Conservation (phyloP, 2,329 filamentous ascomycete genomes). For the Calcarisporium arbuscula region DNA sequence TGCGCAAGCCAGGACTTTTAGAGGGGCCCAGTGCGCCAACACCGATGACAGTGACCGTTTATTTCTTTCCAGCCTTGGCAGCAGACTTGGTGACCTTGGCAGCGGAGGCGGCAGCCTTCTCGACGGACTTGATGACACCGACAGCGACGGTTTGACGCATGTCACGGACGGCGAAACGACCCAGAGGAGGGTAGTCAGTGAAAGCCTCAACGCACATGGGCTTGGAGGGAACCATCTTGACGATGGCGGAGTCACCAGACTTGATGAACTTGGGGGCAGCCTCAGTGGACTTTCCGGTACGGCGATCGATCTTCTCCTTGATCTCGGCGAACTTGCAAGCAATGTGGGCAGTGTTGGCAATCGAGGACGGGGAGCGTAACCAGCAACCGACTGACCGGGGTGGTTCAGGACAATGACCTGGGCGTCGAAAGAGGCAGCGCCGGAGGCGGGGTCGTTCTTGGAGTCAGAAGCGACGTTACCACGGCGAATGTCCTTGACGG, state of each 20-base stretch:
- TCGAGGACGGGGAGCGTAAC: slow-evolving; percentile 98
- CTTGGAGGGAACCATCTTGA: slow-evolving; percentile 99
- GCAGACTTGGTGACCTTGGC: slow-evolving; percentile 69
- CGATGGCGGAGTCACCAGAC: slow-evolving; percentile 99
- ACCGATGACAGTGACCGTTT: slow-evolving; percentile 31
- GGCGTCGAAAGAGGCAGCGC: slow-evolving; percentile 91
- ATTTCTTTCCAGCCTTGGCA: slow-evolving; percentile 71
- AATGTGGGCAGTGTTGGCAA: slow-evolving; percentile 99
- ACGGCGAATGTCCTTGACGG: slow-evolving; percentile 99
- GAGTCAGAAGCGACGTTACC: slow-evolving; percentile 99
- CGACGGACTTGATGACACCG: slow-evolving; percentile 89
- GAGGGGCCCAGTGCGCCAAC: slow-evolving; percentile 19
- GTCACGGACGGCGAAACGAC: slow-evolving; percentile 99
- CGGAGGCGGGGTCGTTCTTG: slow-evolving; percentile 97
- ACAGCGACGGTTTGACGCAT: slow-evolving; percentile 89
- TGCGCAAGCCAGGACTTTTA: slow-evolving; percentile 18
- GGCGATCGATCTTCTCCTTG: slow-evolving; percentile 99
- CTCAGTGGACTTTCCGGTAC: slow-evolving; percentile 98
- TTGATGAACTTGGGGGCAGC: slow-evolving; percentile 98
- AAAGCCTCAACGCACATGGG: slow-evolving; percentile 99
- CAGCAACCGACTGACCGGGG: slow-evolving; percentile 98
- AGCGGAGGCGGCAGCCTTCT: slow-evolving; percentile 50
- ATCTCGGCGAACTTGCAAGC: slow-evolving; percentile 99
- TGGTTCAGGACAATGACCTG: slow-evolving; percentile 99
- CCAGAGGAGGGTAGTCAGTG: slow-evolving; percentile 98